Conservation (phyloP, 225 moss, liverwort and hornwort species). For the Thuidium tamariscinum region DNA sequence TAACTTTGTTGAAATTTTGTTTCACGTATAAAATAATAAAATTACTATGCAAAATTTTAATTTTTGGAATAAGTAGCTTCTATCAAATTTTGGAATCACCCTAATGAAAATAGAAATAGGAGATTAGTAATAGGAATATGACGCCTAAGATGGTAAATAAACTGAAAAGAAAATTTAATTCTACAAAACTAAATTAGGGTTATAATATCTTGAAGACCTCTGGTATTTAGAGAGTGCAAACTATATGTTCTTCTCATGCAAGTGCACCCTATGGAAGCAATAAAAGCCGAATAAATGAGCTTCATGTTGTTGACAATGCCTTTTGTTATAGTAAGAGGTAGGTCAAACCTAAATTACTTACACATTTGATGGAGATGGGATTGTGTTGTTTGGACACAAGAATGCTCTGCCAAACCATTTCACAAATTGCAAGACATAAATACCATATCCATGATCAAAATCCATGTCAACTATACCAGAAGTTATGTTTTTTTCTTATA, state of each 20-base stretch:
- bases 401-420: not conserved
- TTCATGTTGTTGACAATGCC: not conserved
- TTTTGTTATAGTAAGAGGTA: no score
- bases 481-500: no score
- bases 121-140: fast-evolving
- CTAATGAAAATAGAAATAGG: no score
- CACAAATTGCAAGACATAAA: not conserved
- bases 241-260: not conserved
- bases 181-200: not conserved
- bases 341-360: no score
- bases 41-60: not conserved
- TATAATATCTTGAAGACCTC: not conserved
- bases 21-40: no score
- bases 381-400: not conserved
- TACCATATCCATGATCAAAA: not conserved
- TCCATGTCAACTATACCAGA: not conserved
- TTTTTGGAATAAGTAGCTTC: not conserved
- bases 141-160: not conserved
- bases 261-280: not conserved
- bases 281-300: not conserved
- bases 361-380: constrained; percentile 15
- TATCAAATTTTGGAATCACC: not conserved
- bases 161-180: no score
- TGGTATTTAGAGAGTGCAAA: not conserved
- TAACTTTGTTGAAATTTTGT: not conserved